Base-by-base conservation (phyloP, 208 protist species). In the Crithidia expoeki region DNA sequence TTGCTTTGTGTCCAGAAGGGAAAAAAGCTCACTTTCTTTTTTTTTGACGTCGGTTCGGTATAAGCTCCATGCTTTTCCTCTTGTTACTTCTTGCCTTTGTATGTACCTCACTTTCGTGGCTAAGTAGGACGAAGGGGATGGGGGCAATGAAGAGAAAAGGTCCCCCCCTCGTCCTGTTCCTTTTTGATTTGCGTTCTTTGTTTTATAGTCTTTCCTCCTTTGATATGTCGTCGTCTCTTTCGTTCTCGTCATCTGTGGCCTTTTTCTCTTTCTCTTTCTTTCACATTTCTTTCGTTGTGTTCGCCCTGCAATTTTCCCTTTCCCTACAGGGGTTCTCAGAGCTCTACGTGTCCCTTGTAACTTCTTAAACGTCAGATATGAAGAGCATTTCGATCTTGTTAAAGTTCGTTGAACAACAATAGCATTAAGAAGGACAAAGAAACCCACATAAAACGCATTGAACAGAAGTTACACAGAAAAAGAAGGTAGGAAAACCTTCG, bases 151-250 rank as follows among this genome's bases (percentile, higher is more conserved):
- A 42, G 12, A 12, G 10, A 42, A 42, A 42, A 6, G 36, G 12
- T 42, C 10, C 10, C 36, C 12, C 12, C 36, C 12, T 16, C 10
- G 10, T 16, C 36, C 12, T 42, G 6, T 42, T 42, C 12, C 36
- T 12, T 42, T 42, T 42, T 42, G 12, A 12, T 42, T 42, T 42
- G 6, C 36, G 12, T 42, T 42, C 12, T 12, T n/a, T 47, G n/a
- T 42, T 12, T n/a, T 47, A 47, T 21, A 9, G n/a, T 17, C 9
- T 47, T 47, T 47, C n/a, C n/a, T 52, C 30, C 4, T 52, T 25
- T 52, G 4, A 52, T 52, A 52, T 36, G 21, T 38, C 19, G 23
- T 70, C n/a, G 16, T 56, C 11, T 60, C n/a, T 68, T 61, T 28
- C 21, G 21, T 68, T 63, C 17, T 34, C 32, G 7, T 32, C 2